phyloP scores from a whole-genome alignment of 1,139 yeast species.

The Ogataea hybrid region DNA sequence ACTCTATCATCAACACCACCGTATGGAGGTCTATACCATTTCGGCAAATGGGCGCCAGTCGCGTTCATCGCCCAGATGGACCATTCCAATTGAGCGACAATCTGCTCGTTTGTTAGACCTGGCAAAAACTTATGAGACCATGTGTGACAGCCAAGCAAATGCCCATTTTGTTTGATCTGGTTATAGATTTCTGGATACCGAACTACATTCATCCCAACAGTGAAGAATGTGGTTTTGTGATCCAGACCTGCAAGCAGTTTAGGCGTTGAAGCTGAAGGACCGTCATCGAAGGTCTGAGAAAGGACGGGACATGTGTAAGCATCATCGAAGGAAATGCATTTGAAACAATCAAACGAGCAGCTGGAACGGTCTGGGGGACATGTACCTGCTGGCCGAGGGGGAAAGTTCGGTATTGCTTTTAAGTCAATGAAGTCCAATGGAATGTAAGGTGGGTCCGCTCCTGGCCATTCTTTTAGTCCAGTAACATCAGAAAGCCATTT shows the following conservation, averaged over 20 bases:
- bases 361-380: constrained; percentile 51
- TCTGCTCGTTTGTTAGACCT: constrained; percentile 67
- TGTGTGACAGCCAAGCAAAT: constrained; percentile 83
- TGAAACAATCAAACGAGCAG: constrained; percentile 86
- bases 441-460: constrained; percentile 79
- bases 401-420: constrained; percentile 44
- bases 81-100: constrained; percentile 92
- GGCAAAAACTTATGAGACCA: constrained; percentile 93
- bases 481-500: constrained; percentile 75
- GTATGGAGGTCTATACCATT: constrained; percentile 95
- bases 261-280: constrained; percentile 76
- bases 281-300: constrained; percentile 93
- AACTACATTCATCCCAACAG: constrained; percentile 78
- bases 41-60: constrained; percentile 83
- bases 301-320: constrained; percentile 68
- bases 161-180: constrained; percentile 58
- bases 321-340: constrained; percentile 79
- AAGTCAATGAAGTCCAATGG: constrained; percentile 73
- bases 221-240: constrained; percentile 72
- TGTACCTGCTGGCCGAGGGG: constrained; percentile 54
- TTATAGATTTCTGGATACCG: constrained; percentile 72
- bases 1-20: constrained; percentile 91
- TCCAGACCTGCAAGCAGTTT: constrained; percentile 52
- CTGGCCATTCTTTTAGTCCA: constrained; percentile 80
- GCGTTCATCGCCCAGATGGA: constrained; percentile 98